Percentiles rank a stretch among this genome's conserved stretches.
phyloP scores from a whole-genome alignment of 1,284 basidiomycete genomes.

The Ustilago vetiveriae region DNA sequence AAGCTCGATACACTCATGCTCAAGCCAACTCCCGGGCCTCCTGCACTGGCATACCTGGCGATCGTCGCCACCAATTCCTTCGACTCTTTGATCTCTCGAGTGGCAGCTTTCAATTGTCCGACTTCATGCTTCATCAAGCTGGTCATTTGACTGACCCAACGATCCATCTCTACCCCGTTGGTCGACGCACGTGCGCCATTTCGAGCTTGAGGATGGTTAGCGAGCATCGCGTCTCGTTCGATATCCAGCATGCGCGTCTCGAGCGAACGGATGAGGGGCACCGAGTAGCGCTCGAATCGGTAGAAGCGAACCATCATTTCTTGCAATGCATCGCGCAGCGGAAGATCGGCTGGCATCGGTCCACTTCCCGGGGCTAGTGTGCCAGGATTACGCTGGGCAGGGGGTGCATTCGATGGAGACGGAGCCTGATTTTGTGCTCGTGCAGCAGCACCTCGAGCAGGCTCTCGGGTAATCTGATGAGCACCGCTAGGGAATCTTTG shows the following conservation, averaged over 20 bases:
- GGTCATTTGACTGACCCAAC: conserved; percentile 63
- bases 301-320: conserved; percentile 66
- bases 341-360: conserved; percentile 51
- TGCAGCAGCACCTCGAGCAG: conserved; percentile 2
- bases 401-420: too few species aligned
- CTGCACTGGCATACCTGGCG: conserved; percentile 9
- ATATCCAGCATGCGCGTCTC: conserved; percentile 62
- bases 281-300: conserved; percentile 65
- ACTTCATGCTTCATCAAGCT: conserved; percentile 65
- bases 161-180: conserved; percentile 57
- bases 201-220: conserved; percentile 33
- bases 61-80: conserved; percentile 49
- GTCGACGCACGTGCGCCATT: conserved; percentile 4
- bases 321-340: conserved; percentile 57
- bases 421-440: too few species aligned
- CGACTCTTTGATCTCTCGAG: conserved; percentile 51
- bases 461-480: conserved; percentile 32
- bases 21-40: conserved; percentile 1
- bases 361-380: conserved; percentile 49
- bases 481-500: conserved; percentile 36
- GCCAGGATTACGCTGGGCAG: conserved; percentile 5
- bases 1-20: conserved; percentile 21
- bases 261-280: conserved; percentile 62
- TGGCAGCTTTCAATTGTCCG: conserved; percentile 59
- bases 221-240: conserved; percentile 62